A percentile compares a stretch with the other conserved stretches of the same genome.
Conservation (phyloP, 352 stramenopile species). For the Pythium utonaiense region DNA sequence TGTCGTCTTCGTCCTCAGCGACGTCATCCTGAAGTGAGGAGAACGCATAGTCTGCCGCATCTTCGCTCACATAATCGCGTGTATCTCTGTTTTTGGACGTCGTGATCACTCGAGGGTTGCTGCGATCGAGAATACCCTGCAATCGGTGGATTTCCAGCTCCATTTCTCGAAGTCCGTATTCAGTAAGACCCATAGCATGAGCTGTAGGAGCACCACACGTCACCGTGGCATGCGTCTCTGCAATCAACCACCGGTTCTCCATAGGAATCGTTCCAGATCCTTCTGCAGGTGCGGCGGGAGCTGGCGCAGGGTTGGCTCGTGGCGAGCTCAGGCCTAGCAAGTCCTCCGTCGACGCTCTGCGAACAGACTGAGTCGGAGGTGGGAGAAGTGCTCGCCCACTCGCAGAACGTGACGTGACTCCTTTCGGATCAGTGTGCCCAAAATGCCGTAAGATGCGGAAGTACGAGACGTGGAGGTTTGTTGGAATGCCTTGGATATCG, state of each 20-base stretch:
- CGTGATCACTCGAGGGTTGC: conserved; percentile 36
- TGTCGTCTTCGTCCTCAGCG: conserved; percentile 32
- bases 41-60: conserved; percentile 48
- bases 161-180: conserved; percentile 80
- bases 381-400: conserved; percentile 8
- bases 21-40: conserved; percentile 43
- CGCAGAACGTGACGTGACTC: not conserved
- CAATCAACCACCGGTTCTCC: conserved; percentile 32
- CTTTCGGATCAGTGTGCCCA: conserved; percentile 19
- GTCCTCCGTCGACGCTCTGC: conserved; percentile 47
- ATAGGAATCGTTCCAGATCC: not conserved
- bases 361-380: conserved; percentile 14
- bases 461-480: conserved; percentile 82
- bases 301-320: conserved; percentile 2
- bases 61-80: conserved; percentile 43
- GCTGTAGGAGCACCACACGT: conserved; percentile 81
- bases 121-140: conserved; percentile 59
- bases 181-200: conserved; percentile 70
- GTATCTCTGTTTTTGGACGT: conserved; percentile 24
- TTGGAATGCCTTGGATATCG: conserved; percentile 78
- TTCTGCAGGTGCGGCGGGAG: conserved; percentile 1
- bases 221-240: conserved; percentile 66
- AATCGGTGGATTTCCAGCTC: conserved; percentile 75
- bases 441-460: conserved; percentile 72
- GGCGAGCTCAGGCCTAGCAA: conserved; percentile 39